Conservation (phyloP, 2,329 filamentous ascomycete species). For the Venturia pyrina region DNA sequence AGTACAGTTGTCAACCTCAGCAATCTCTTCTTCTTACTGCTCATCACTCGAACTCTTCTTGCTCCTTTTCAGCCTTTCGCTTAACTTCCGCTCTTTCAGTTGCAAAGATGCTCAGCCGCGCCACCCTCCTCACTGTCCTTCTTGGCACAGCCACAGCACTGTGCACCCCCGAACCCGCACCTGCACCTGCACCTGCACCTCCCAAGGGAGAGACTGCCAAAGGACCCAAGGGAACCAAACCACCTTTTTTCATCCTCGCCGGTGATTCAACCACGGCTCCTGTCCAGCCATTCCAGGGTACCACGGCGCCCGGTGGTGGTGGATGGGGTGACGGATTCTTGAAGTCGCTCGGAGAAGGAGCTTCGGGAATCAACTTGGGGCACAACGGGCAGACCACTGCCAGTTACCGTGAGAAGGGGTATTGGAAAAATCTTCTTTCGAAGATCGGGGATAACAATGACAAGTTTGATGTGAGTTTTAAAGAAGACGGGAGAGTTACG, state of each 20-base stretch:
- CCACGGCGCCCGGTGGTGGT: conserved; percentile 13
- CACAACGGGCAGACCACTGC: conserved; percentile 48
- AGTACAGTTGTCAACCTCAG: not conserved
- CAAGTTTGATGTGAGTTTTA: conserved; percentile 24
- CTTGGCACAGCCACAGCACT: not conserved
- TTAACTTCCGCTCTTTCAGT: not conserved
- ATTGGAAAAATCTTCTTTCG: conserved; percentile 41
- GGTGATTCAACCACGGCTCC: conserved; percentile 29
- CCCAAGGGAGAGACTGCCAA: too few relatives aligned
- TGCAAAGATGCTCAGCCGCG: not conserved
- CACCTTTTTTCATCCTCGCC: conserved; percentile 26
- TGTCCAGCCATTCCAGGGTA: not conserved
- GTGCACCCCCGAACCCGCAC: too few relatives aligned
- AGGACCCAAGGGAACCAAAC: not conserved
- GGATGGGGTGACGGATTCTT: conserved; percentile 53
- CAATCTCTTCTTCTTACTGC: not conserved
- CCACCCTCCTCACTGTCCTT: not conserved
- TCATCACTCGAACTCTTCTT: not conserved
- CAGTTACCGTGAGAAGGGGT: conserved; percentile 41
- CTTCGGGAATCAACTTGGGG: conserved; percentile 46
- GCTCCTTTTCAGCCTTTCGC: not conserved
- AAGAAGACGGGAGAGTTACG: too few relatives aligned
- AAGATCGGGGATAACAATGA: conserved; percentile 31
- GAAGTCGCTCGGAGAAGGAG: conserved; percentile 34
- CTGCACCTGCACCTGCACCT: too few relatives aligned